A percentile compares a stretch with the other conserved stretches of the same genome.
Conservation (phyloP, 805 yeast species). For the Grigorovia humatica region DNA sequence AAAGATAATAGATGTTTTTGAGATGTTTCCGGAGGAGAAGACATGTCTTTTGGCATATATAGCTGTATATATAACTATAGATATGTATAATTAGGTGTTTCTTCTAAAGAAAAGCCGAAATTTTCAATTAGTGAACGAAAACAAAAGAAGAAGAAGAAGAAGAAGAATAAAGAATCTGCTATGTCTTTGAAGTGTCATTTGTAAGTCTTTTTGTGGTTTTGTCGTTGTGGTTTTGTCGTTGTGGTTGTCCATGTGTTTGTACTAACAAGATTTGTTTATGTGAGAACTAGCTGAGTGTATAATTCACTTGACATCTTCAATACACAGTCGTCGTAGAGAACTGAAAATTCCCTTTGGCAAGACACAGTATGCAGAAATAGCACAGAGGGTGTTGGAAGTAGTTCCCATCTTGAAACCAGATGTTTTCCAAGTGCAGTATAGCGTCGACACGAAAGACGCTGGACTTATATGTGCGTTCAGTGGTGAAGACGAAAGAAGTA, state of each 20-base stretch:
- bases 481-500: conserved; percentile 60
- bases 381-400: conserved; percentile 50
- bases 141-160: neutral
- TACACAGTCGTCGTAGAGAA: conserved; percentile 18
- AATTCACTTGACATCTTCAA: too few species aligned
- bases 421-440: conserved; percentile 46
- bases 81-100: too few species aligned
- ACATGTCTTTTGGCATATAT: too few species aligned
- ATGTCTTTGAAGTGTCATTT: neutral
- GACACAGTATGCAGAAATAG: conserved; percentile 51
- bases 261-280: conserved; percentile 4
- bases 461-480: conserved; percentile 39
- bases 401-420: conserved; percentile 73
- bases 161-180: neutral
- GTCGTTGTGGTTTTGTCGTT: too few species aligned
- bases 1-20: neutral
- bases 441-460: conserved; percentile 20
- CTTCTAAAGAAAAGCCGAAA: too few species aligned
- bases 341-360: conserved; percentile 57
- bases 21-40: neutral
- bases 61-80: too few species aligned
- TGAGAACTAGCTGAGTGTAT: too few species aligned
- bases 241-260: neutral
- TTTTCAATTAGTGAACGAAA: too few species aligned
- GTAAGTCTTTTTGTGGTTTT: neutral